Base-by-base conservation (phyloP, 2,329 filamentous ascomycete genomes). In the Ramularia endophylla region DNA sequence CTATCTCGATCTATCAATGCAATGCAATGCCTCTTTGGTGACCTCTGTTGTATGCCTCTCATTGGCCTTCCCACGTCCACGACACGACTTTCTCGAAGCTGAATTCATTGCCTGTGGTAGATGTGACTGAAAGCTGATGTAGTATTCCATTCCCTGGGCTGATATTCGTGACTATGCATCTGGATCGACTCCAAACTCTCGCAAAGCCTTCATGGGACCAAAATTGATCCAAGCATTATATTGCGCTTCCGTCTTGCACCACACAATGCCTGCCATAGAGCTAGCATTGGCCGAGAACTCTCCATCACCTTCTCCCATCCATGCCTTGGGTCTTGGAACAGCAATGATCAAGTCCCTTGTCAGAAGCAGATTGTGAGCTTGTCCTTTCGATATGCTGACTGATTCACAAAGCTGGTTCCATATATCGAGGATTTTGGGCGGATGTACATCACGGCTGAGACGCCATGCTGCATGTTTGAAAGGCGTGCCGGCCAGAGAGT, bases 261-360 rank as follows among this genome's bases (percentile, higher is more conserved):
- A 50, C 1, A 63, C 51, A 43, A 65, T 43, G 1, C 64, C 64
- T 11, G 64, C 42, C 63, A 66, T 66, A 9, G 54, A 59, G 12
- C 63, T 57, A 4, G 59, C 58, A 38, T 64, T 64, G 13, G 54
- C 59, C 9, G 54, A 55, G 11, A 25, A 25, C 22, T 25, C 11
- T 53, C 52, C 20, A 47, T 56, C 28, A 56, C 50, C 18, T 50
- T 50, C 30, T 53, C 40, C 8, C 4, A 46, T 33, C 43, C 43
- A 46, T 5, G 48, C 58, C 6, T 55, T 59, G 3, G 51, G 47
- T 27, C 63, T 53, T 5, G 64, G 61, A 6, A 65, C 59, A 8
- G 65, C 51, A 17, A 61, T 50, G 32, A 66, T 59, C 56, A 58
- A 63, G 5, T 54, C 38, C 15, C 43, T 44, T 5, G 60, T 61